These are phyloP conservation scores for Ascochyta rabiei DNA, from an alignment of 2,329 filamentous ascomycete species.

Conservation along the genomic window DNA sequence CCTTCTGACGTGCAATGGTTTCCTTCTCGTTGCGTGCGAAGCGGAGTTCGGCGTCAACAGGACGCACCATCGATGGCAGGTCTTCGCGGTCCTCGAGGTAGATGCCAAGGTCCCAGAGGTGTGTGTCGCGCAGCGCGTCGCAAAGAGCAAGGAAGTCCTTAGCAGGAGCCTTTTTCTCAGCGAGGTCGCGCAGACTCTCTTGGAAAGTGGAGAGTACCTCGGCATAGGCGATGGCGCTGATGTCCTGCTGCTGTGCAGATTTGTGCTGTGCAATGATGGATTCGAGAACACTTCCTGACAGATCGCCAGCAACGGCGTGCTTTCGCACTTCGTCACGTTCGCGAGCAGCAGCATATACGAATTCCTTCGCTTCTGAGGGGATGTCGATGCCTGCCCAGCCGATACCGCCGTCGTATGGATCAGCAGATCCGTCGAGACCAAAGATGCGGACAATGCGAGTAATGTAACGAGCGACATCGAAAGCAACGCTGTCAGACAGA, in stretches of 20 bases:
- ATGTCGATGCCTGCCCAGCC: conserved; percentile 72
- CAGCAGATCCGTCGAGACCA: conserved; percentile 70
- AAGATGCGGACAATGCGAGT: conserved; percentile 85
- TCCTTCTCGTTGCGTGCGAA: conserved; percentile 61
- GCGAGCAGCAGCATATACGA: conserved; percentile 63
- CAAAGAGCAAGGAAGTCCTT: conserved; percentile 78
- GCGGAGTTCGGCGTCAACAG: conserved; percentile 65
- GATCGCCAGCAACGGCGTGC: conserved; percentile 57
- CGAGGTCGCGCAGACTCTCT: conserved; percentile 65
- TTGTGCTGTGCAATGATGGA: conserved; percentile 50
- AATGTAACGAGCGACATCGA: conserved; percentile 73
- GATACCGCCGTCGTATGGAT: conserved; percentile 54
- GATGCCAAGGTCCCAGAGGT: conserved; percentile 81
- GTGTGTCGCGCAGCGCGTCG: conserved; percentile 73
- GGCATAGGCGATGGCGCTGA: conserved; percentile 52
- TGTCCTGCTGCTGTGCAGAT: conserved; percentile 35
- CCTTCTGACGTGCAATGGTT: conserved; percentile 51
- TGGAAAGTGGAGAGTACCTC: conserved; percentile 60
- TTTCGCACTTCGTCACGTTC: conserved; percentile 65
- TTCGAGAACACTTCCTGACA: conserved; percentile 35
- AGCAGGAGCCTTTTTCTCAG: conserved; percentile 58
- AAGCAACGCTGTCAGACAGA: conserved; percentile 55
- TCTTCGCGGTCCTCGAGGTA: conserved; percentile 82
- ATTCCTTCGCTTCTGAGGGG: conserved; percentile 63
- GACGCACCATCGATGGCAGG: conserved; percentile 76